phyloP scores from a whole-genome alignment of 2,329 filamentous ascomycete genomes.

The Trichoderma atroviride region DNA sequence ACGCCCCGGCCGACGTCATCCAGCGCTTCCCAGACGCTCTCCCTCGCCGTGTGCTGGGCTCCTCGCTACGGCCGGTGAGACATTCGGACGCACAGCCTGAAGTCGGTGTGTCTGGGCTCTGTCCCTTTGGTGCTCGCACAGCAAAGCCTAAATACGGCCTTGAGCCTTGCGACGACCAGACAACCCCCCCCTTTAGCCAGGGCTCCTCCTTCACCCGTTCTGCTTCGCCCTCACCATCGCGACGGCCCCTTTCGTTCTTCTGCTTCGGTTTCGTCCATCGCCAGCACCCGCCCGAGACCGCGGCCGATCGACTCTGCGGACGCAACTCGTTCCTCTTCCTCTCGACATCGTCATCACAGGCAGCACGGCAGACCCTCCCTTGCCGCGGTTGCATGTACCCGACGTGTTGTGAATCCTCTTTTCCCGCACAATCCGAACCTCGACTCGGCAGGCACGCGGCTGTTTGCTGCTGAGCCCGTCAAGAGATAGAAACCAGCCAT shows the following conservation, averaged over 20 bases:
- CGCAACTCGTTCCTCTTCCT: background rate
- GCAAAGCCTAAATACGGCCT: slow-evolving; percentile 11
- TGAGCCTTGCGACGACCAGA: background rate
- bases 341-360: background rate
- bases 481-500: slow-evolving; percentile 12
- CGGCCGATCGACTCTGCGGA: background rate
- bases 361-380: slow-evolving; percentile 9
- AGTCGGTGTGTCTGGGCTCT: slow-evolving; percentile 12
- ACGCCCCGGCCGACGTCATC: slow-evolving; percentile 12
- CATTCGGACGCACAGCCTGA: slow-evolving; percentile 7
- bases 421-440: background rate
- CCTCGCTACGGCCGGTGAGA: slow-evolving; percentile 10
- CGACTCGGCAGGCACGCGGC: slow-evolving; percentile 12
- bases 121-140: background rate
- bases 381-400: background rate
- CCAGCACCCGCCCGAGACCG: background rate
- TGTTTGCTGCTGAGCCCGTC: background rate
- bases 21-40: background rate
- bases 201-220: slow-evolving; percentile 11
- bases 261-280: background rate
- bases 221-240: background rate
- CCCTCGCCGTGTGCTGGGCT: background rate
- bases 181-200: slow-evolving; percentile 10
- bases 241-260: background rate
- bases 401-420: background rate